Evolutionary conservation across 2,329 filamentous ascomycete species (phyloP).

Genomic region (Fusarium sp.): DNA sequence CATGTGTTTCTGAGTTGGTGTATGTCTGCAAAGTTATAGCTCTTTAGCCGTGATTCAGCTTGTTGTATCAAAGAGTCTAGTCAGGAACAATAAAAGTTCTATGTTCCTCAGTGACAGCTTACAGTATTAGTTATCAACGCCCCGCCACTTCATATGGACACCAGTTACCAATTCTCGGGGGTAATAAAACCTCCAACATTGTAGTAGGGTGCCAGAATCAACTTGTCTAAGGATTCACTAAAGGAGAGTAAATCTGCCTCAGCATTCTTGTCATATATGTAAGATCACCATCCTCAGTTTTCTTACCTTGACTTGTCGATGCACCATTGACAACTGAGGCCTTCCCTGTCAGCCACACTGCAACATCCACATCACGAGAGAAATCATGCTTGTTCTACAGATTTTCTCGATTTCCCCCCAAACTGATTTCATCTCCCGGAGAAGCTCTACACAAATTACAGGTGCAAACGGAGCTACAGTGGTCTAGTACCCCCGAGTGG

Average conservation of each 20-base stretch:
- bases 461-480: constrained; percentile 20
- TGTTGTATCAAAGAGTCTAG: background rate
- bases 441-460: background rate
- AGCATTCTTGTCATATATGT: background rate
- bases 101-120: background rate
- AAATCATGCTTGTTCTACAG: background rate
- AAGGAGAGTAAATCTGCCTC: background rate
- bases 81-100: background rate
- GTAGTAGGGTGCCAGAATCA: background rate
- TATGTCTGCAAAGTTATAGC: background rate
- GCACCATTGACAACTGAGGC: background rate
- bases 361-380: background rate
- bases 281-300: background rate
- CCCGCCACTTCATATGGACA: background rate
- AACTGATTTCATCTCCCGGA: background rate
- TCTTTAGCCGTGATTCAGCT: background rate
- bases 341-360: background rate
- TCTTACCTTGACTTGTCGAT: background rate
- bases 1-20: background rate
- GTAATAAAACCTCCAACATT: background rate
- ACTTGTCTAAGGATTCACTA: background rate
- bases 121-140: background rate
- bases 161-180: background rate
- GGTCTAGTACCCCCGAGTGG: constrained; percentile 23
- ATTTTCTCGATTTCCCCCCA: background rate